These are phyloP conservation scores for Trichophyton equinum DNA, from an alignment of 2,329 filamentous ascomycete genomes.

Conservation along the genomic window DNA sequence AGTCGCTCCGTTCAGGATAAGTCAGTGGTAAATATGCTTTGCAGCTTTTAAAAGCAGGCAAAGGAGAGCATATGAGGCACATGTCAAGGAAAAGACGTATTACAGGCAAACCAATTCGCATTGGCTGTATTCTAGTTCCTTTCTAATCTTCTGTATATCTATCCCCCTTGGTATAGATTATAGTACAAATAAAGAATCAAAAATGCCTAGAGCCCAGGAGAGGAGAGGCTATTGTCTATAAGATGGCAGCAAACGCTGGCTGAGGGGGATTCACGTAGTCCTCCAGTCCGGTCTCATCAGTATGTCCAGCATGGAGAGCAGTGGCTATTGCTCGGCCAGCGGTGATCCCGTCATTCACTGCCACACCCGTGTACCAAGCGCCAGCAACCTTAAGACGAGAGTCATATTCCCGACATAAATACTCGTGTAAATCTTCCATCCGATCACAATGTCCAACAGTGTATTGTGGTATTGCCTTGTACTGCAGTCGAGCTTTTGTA, in stretches of 20 bases:
- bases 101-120: not conserved
- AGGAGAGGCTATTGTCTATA: too few relatives aligned
- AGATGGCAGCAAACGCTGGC: not conserved
- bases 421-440: conserved; percentile 45
- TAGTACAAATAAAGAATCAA: not conserved
- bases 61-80: not conserved
- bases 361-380: conserved; percentile 39
- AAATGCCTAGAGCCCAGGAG: too few relatives aligned
- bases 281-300: conserved; percentile 28
- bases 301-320: not conserved
- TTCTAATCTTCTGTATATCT: not conserved
- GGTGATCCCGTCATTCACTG: conserved; percentile 39
- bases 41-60: not conserved
- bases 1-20: not conserved
- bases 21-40: not conserved
- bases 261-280: not conserved
- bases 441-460: conserved; percentile 59
- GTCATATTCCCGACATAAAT: conserved; percentile 45
- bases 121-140: not conserved
- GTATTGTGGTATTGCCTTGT: conserved; percentile 83
- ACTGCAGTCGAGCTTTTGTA: conserved; percentile 48
- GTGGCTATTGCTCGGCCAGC: not conserved
- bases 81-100: not conserved
- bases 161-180: not conserved
- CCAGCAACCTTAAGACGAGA: conserved; percentile 53